Base-by-base conservation (phyloP, 805 yeast species). In the Komagataella mondaviorum region DNA sequence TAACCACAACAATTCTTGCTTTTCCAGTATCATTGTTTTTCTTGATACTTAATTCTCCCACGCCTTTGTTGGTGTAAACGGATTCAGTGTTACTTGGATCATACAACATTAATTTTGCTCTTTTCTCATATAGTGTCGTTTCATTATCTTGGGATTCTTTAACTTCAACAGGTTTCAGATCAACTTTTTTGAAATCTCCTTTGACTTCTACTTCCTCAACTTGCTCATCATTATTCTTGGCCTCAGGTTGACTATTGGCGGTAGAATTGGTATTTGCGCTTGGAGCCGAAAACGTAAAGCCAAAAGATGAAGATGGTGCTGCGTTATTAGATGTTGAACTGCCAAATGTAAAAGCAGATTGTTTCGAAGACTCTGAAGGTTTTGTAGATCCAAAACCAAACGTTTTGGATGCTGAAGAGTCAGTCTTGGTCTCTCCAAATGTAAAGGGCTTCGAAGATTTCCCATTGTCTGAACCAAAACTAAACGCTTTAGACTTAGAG, bases 91-190 rank as follows among this genome's bases (percentile, higher is more conserved):
- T 73, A 20, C 71, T 73, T 2, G 77, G 63, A 48, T 78, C 76
- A 49, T 77, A 78, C 52, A 80, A 71, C 77, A 80, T 80, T 48
- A 88, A 70, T 60, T 88, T 88, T 3, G 91, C 76, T 59, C 85
- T 76, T 59, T 85, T 82, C 47, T 82, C 76, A 57, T 76, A 85
- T 23, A 78, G 59, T 0, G 73, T 62, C 1, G 72, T 78, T 67
- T 91, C 97, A 51, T 78, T 75, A 66, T 89, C 96, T 67, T 91
- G 97, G 17, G 96, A 97, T 6, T 91, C 85, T 57, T 75, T 71
- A 16, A 71, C 76, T 5, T 76, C 78, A 10, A 81, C 71, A 51
- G 81, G 75, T 18, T 70, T 67, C 53, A 78, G 71, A 52, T 66
- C 65, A 47, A 66, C 73, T 14, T 72, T 65, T 6, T 76, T 66